Conservation (phyloP, 257 asterid species). For the Anisodus tanguticus region DNA sequence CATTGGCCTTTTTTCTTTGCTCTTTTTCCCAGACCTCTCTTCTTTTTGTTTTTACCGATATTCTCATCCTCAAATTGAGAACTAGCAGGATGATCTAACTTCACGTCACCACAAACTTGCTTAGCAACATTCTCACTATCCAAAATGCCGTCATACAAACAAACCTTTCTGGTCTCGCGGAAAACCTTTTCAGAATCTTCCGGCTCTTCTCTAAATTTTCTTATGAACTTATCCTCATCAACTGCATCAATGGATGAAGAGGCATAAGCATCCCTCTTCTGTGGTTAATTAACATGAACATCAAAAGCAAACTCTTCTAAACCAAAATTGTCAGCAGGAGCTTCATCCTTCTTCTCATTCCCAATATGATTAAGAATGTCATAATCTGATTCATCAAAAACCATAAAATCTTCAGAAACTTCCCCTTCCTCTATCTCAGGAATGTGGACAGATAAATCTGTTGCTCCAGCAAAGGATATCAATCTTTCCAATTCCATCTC, state of each 20-base stretch:
- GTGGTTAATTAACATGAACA: conserved; percentile 38
- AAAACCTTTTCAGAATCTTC: conserved; percentile 37
- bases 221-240: conserved; percentile 35
- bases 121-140: conserved; percentile 28
- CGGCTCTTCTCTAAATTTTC: conserved; percentile 35
- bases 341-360: conserved; percentile 40
- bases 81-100: conserved; percentile 31
- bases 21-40: conserved; percentile 65
- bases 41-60: conserved; percentile 56
- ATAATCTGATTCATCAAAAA: conserved; percentile 42
- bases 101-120: conserved; percentile 29
- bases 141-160: conserved; percentile 24
- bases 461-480: conserved; percentile 44
- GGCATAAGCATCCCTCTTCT: conserved; percentile 33
- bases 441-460: conserved; percentile 42
- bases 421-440: conserved; percentile 77
- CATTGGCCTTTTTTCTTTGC: conserved; percentile 74
- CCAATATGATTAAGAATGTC: conserved; percentile 47
- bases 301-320: conserved; percentile 35
- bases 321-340: conserved; percentile 38
- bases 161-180: conserved; percentile 36
- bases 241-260: conserved; percentile 31
- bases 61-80: conserved; percentile 48
- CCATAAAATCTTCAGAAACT: conserved; percentile 60
- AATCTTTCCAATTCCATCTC: conserved; percentile 76